Conservation (phyloP, 1,139 yeast species). For the Suhomyces maxii region DNA sequence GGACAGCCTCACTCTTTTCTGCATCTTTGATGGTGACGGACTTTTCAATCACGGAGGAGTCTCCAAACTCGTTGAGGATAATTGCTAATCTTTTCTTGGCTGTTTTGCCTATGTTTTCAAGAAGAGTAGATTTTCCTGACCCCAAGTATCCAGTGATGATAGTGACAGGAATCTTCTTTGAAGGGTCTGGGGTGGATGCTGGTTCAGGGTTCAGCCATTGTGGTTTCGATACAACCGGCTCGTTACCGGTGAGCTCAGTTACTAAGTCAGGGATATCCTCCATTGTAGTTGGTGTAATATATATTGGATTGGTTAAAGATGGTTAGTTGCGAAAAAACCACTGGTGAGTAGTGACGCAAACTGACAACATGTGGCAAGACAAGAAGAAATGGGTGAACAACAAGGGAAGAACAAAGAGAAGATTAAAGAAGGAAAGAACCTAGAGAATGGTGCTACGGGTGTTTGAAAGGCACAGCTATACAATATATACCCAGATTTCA, state of each 20-base stretch:
- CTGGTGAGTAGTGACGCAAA: too few species aligned
- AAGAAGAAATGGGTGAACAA: too few species aligned
- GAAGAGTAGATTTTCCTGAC: conserved; percentile 87
- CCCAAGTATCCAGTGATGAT: conserved; percentile 95
- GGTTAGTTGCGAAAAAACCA: neutral
- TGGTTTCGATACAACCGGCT: neutral
- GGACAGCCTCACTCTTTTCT: conserved; percentile 53
- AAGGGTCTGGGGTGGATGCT: conserved; percentile 10
- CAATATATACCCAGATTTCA: too few species aligned
- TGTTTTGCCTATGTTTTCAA: conserved; percentile 69
- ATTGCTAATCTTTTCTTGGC: conserved; percentile 80
- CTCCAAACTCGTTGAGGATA: conserved; percentile 88
- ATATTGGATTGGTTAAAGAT: neutral
- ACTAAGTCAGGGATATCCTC: conserved; percentile 22
- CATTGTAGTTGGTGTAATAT: conserved; percentile 7
- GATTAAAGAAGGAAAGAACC: too few species aligned
- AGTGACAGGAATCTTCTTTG: conserved; percentile 75
- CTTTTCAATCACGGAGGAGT: conserved; percentile 85
- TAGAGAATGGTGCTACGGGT: too few species aligned
- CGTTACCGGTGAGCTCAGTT: conserved; percentile 15
- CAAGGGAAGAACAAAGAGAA: too few species aligned
- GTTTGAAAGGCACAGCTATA: too few species aligned
- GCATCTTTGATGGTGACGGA: conserved; percentile 74
- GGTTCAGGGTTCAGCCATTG: conserved; percentile 8
- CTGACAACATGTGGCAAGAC: too few species aligned